Evolutionary conservation across 2,329 filamentous ascomycete species (phyloP), one percentile per base, ranked within the genome.

Genomic region (Tetracladium maxilliforme): DNA sequence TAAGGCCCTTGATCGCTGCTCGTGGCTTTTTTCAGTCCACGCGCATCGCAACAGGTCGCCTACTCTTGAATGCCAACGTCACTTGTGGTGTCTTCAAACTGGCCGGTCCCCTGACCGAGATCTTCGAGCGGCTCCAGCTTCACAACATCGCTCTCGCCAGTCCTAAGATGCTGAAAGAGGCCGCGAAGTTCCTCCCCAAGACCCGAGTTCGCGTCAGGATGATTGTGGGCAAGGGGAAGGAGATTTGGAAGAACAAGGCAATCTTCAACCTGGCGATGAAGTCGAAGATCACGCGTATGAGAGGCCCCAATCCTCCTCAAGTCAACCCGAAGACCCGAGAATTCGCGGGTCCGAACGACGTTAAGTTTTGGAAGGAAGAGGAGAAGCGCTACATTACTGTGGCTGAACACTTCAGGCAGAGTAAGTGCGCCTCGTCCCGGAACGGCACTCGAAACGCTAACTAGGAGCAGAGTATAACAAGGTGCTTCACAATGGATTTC

Each of bases 31-130:
- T 65, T 38, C 52, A 67, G 8, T 74, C 67, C 37, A 62, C 70
- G 16, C 64, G 72, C 5, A 58, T 65, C 3, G 61, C 66, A 4
- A 64, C 66, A 10, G 58, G 56, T 19, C 56, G 69, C 4, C 48
- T 76, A 5, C 40, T 77, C 1, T 42, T 76, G 9, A 77, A 78
- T 29, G 49, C 76, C 4, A 72, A 77, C 30, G 67, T 75, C 14
- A 65, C 65, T 7, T 62, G 63, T 22, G 54, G 58, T 3, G 65
- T 68, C 0, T 74, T 70, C 37, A 70, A 69, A 43, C 53, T 64
- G 33, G 36, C 52, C 3, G 52, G 52, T 1, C 43, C 47, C 4
- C 42, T 72, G 12, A 27, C 25, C 4, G 17, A 34, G 1, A 28
- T 62, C 1, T 52, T 63, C 8, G 18, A 26, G 1, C 39, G 43